Evolutionary conservation across 441 rosid species (phyloP), one percentile per base, ranked within the genome.

Genomic region (Croton laevigatus): DNA sequence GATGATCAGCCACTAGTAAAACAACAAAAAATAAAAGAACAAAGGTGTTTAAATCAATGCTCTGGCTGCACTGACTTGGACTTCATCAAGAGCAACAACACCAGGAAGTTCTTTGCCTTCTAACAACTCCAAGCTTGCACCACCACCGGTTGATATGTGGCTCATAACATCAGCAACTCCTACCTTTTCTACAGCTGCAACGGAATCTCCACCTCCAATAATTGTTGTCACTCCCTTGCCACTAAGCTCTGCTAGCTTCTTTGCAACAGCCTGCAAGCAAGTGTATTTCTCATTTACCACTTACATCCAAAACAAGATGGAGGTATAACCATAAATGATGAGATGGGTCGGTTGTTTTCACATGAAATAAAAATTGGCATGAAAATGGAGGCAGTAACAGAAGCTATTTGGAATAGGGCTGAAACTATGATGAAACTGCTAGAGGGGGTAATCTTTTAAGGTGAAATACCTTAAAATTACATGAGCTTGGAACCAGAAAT

Each of bases 141-240:
- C 98, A 2, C 97, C 98, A 53, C 98, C 98, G 0, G 98, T 93
- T 11, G 98, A 91, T 80, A 93, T 89, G 87, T 93, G 98, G 75
- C 98, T 89, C 98, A 93, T 91, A 78, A 81, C 83, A 68, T 88
- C 97, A 38, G 98, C 91, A 70, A 93, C 86, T 64, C 97, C 97
- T 1, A 72, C 96, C 81, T 93, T 89, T 78, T 93, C 97, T 7
- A 93, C 96, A 0, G 97, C 96, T 40, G 97, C 97, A 51, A 93
- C 98, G 22, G 98, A 91, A 85, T 93, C 98, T 32, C 97, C 97
- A 53, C 98, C 98, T 68, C 97, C 97, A 2, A 93, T 93, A 72
- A 93, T 91, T 59, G 98, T 93, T 6, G 98, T 89, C 67, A 89
- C 98, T 44, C 91, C 97, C 79, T 84, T 85, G 20, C 88, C 84